Base-by-base conservation (phyloP, 169 alveolate genomes). In the Eimeria sp. region DNA sequence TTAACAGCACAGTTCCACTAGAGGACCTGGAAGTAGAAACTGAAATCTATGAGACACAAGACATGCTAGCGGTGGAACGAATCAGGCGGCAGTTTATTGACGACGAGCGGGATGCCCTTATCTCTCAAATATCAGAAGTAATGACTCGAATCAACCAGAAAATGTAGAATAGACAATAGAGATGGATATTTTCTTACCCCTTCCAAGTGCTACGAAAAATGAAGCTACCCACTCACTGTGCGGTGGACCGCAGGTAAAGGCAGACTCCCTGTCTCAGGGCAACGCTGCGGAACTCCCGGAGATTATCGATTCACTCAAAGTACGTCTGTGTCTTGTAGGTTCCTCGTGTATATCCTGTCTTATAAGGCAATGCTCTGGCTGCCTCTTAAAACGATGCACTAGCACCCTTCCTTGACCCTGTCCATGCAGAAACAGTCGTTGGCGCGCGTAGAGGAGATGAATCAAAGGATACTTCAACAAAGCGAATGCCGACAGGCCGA, bases 81-180 rank as follows among this genome's bases (percentile, higher is more conserved):
- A 80, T 80, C 49, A 43, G 89, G 68, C 46, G 25, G 68, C 72
- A 80, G 49, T 80, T 80, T 54, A 80, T 80, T 52, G 89, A 80
- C n/a, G 71, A 49, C 62, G 89, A 80, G 72, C 89, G 89, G 13
- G 89, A 80, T 25, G 72, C 72, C 89, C 89, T 80, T 27, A 54
- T n/a, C 43, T 6, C 89, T 27, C 89, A 52, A 43, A 80, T 80
- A 80, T 46, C 89, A 52, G 64, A 80, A 13, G 89, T 80, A 52
- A 80, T 23, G 68, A 0, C 58, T n/a, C 49, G 46, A 49, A 30
- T 46, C 40, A n/a, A 37, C 30, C 2, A 13, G 13, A 23, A 30
- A 80, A 80, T 30, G 82, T 27, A 37, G 49, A 40, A 18, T 2
- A 43, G 54, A 6, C 6, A 30, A n/a, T 49, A 68, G 46, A n/a